Conservation (phyloP, 2,329 filamentous ascomycete genomes). For the Epichloe glyceriae region DNA sequence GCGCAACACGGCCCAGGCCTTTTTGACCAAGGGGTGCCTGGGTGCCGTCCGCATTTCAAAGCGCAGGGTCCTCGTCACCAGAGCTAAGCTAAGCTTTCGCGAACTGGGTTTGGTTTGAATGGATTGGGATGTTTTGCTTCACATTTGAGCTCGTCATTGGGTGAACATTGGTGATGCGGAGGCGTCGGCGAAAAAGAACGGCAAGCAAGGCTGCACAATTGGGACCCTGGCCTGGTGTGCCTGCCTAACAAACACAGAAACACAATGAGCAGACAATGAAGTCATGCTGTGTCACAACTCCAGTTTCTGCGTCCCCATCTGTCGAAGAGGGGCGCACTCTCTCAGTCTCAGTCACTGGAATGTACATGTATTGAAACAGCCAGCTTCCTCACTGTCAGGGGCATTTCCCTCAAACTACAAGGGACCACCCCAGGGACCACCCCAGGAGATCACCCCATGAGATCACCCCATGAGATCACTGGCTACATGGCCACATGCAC, state of each 20-base stretch:
- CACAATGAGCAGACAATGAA: background rate
- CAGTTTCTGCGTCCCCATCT: too few relatives aligned
- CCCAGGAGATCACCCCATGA: too few relatives aligned
- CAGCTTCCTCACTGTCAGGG: background rate
- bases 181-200: background rate
- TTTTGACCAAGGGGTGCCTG: background rate
- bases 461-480: constrained; percentile 7
- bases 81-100: background rate
- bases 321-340: too few relatives aligned
- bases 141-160: background rate
- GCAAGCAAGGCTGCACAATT: background rate
- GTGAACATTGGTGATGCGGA: background rate
- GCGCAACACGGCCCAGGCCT: too few relatives aligned
- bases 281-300: background rate
- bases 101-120: background rate
- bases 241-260: too few relatives aligned
- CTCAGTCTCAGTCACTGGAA: too few relatives aligned
- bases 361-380: too few relatives aligned
- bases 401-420: background rate
- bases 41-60: background rate
- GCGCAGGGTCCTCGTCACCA: background rate
- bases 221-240: background rate
- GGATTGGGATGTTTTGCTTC: background rate
- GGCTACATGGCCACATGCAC: background rate
- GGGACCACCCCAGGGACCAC: background rate